Conservation (phyloP, 202 grass and related monocot genomes). For the Digitaria exilis region DNA sequence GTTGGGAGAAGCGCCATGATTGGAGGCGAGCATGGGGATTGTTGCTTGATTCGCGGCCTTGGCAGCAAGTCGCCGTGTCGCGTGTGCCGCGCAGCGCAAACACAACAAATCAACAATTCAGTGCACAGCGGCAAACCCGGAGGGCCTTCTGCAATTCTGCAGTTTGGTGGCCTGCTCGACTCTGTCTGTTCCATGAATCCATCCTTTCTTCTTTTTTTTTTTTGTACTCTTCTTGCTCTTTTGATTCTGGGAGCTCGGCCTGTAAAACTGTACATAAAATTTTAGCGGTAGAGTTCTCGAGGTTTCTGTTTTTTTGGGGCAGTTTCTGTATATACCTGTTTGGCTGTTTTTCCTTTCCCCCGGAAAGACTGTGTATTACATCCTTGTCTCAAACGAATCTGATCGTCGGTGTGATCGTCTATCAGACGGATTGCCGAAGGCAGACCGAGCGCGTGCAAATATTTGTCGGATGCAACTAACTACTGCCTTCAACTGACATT, state of each 20-base stretch:
- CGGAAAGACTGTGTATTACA: neutral
- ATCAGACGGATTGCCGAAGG: neutral
- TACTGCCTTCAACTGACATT: neutral
- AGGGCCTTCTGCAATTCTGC: neutral
- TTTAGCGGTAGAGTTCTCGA: slow-evolving; percentile 6
- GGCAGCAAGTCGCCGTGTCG: neutral
- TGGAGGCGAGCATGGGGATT: neutral
- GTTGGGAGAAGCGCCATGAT: neutral
- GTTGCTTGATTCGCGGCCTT: slow-evolving; percentile 3
- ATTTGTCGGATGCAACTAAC: neutral
- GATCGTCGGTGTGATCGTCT: neutral
- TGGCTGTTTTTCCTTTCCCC: neutral
- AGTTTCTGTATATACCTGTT: slow-evolving; percentile 16
- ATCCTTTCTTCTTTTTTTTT: too few relatives aligned
- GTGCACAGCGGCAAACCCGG: neutral
- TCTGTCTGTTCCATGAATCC: neutral
- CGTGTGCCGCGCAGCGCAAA: too few relatives aligned
- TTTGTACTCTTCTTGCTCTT: neutral
- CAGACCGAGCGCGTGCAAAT: neutral
- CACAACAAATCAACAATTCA: neutral
- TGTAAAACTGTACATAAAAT: slow-evolving; percentile 52
- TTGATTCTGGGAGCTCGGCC: neutral
- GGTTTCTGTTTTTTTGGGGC: neutral
- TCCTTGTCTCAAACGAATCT: neutral
- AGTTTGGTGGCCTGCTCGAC: neutral